These are phyloP conservation scores for Diaporthe sp. DNA, from an alignment of 2,329 filamentous ascomycete species.

Conservation along the genomic window DNA sequence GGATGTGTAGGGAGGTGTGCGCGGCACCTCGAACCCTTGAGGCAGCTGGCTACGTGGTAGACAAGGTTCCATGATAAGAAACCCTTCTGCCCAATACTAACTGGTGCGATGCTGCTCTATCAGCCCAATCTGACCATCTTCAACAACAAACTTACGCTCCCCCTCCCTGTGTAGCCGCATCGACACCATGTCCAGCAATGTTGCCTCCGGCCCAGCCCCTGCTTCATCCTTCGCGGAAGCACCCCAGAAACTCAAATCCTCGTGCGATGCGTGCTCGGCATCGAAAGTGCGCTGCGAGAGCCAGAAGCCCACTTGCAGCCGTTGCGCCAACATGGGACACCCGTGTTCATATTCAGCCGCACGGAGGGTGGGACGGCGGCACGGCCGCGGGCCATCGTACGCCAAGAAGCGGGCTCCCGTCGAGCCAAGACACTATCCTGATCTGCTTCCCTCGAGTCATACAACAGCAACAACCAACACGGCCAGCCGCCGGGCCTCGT, in stretches of 20 bases:
- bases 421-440: neutral
- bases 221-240: neutral
- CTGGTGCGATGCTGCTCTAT: neutral
- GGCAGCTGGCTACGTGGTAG: neutral
- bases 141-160: neutral
- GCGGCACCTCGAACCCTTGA: neutral
- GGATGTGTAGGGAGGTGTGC: neutral
- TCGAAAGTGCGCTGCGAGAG: neutral
- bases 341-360: neutral
- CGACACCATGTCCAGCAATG: neutral
- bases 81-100: neutral
- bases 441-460: neutral
- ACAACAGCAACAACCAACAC: neutral
- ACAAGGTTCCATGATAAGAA: neutral
- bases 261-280: neutral
- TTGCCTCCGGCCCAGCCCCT: neutral
- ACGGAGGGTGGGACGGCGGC: neutral
- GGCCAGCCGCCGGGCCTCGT: neutral
- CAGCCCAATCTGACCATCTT: neutral
- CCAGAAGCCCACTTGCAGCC: neutral
- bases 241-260: neutral
- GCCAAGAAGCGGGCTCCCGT: neutral
- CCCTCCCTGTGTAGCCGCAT: neutral
- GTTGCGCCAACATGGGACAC: neutral
- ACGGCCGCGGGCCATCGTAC: neutral